Evolutionary conservation across 768 basidiomycete species (phyloP).

Genomic region (Trametes cubensis): DNA sequence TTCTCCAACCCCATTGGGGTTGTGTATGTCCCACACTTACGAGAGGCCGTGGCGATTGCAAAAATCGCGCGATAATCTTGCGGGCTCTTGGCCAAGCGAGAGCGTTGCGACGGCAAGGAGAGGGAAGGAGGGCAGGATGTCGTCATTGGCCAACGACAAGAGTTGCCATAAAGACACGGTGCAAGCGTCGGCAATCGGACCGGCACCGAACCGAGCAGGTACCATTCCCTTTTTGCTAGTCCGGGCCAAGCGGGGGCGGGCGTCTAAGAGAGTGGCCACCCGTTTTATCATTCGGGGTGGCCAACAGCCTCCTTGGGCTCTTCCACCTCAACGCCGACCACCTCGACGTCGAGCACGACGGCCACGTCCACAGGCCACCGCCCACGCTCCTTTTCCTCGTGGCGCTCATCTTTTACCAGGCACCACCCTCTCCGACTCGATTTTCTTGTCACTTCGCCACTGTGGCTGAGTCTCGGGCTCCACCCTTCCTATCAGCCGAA

Average conservation of each 20-base stretch:
- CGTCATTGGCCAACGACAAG: constrained; percentile 1
- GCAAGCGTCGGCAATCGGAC: constrained; percentile 1
- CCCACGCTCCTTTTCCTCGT: background rate
- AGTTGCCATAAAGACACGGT: constrained; percentile 4
- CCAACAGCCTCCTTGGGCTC: too few relatives aligned
- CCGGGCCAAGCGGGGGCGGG: background rate
- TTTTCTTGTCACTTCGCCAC: background rate
- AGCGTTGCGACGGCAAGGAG: background rate
- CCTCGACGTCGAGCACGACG: background rate
- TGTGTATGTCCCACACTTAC: too few relatives aligned
- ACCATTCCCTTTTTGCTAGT: background rate
- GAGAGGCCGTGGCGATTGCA: too few relatives aligned
- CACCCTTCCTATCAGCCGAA: constrained; percentile 17
- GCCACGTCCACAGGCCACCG: background rate
- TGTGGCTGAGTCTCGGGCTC: constrained; percentile 7
- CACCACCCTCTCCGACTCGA: background rate
- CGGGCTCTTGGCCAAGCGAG: too few relatives aligned
- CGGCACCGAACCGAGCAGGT: constrained; percentile 1
- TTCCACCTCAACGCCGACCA: background rate
- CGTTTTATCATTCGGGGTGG: too few relatives aligned
- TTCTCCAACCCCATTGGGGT: too few relatives aligned
- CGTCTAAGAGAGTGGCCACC: background rate
- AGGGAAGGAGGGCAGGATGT: background rate
- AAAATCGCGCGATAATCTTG: too few relatives aligned
- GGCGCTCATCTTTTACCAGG: background rate